These are phyloP conservation scores for Hymenoscyphus fructigenus DNA, from an alignment of 2,329 filamentous ascomycete species.

Conservation along the genomic window DNA sequence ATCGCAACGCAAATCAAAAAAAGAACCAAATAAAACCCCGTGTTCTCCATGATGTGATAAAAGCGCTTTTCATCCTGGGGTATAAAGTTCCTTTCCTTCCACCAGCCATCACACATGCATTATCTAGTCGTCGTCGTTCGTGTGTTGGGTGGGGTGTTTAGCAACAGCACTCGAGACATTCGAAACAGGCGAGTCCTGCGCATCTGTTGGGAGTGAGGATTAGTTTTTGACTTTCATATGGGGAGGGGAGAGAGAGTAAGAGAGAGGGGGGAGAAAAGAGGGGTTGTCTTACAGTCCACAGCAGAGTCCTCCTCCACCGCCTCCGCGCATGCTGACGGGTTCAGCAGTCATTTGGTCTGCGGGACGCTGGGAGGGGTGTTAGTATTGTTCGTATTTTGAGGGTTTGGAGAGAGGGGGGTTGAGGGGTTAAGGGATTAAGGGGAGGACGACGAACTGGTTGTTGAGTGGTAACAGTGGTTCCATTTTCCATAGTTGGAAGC, in stretches of 20 bases:
- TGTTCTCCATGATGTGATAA: neutral
- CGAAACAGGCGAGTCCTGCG: conserved; percentile 34
- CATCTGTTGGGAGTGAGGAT: conserved; percentile 21
- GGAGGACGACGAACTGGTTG: conserved; percentile 30
- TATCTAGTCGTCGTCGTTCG: neutral
- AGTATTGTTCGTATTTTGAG: conserved; percentile 35
- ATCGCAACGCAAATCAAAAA: too few relatives aligned
- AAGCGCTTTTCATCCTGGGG: neutral
- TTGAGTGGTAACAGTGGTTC: conserved; percentile 21
- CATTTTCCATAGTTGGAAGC: conserved; percentile 16
- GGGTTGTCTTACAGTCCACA: conserved; percentile 32
- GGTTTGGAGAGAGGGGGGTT: too few relatives aligned
- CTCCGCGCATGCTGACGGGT: conserved; percentile 32
- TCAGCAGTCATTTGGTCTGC: conserved; percentile 34
- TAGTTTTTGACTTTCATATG: neutral
- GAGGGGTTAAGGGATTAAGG: too few relatives aligned
- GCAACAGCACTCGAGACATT: conserved; percentile 35
- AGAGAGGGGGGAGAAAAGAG: neutral
- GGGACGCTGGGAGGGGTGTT: conserved; percentile 28
- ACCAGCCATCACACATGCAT: neutral
- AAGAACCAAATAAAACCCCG: neutral
- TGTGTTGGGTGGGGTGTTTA: conserved; percentile 17
- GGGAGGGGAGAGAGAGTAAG: neutral
- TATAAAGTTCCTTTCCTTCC: neutral
- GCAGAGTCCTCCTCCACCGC: conserved; percentile 29